Base-by-base conservation (phyloP, 805 yeast genomes). In the Kluyveromyces starmeri region DNA sequence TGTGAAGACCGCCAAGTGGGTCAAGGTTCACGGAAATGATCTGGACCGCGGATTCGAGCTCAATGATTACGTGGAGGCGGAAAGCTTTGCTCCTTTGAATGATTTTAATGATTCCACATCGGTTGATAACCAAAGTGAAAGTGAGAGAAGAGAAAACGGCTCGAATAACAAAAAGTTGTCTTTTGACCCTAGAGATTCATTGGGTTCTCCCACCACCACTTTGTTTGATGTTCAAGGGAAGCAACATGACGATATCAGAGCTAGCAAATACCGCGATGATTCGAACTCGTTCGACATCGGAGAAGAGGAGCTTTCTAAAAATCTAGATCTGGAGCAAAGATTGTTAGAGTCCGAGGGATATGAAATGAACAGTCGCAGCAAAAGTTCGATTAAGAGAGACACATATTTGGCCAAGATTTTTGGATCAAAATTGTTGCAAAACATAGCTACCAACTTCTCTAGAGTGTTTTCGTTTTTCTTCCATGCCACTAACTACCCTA, bases 401-500 rank as follows among this genome's bases (percentile, higher is more conserved):
- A 38, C 47, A 5, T 23, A 62, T 5, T 46, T 68, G 21, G 36
- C 41, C 2, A 61, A 55, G 29, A 14, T 70, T 4, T 64, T 69
- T 35, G 58, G 62, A 4, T 41, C 51, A 25, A 41, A 46, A 11
- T 20, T 46, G 26, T 50, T 49, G 18, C 59, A 38, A 38, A 34
- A 28, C 27, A 33, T 40, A 34, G 50, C 44, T 16, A 19, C 21
- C 5, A 54, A 48, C 29, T 55, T 52, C 35, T 48, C 49, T 5
- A 24, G 42, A 5, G 18, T 51, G 14, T 50, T 50, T 20, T 44
- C 59, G 2, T 21, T 69, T 9, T 35, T 70, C 3, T 81, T 73
- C 53, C 59, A 66, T 36, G 31, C 68, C 10, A 57, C 80, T 31
- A 80, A 81, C 48, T 74, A 79, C 60, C 82, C 80, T 13, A 58